Evolutionary conservation across 1,139 yeast genomes (phyloP), one percentile per base, ranked within the genome.

Genomic region (Kodamaea sp.): DNA sequence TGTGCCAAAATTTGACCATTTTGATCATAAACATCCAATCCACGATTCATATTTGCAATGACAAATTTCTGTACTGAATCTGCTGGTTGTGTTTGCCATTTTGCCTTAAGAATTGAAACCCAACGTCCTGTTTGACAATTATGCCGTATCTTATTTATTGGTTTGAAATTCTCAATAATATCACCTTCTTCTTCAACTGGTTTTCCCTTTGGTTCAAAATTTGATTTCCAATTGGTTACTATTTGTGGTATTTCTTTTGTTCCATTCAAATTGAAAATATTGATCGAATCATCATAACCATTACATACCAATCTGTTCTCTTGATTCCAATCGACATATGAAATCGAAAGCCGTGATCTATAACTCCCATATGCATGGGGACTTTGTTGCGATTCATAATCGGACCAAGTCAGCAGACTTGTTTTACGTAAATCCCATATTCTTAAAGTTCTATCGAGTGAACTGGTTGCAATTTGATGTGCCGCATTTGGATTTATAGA

Each of bases 101-200:
- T 75, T 0, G 96, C 80, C 53, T 89, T 88, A 40, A 92, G 67
- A 37, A 92, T 90, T 1, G 96, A 83, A 1, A 92, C 96, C 98
- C 98, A 92, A 46, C 96, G 68, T 0, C 98, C 97, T 0, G 96
- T 84, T 59, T 90, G 96, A 63, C 97, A 92, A 53, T 90, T 90
- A 58, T 92, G 97, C 44, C 76, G 78, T 37, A 92, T 70, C 8
- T 78, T 78, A 24, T 77, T 73, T 28, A 73, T 57, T 0, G 96
- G 94, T 8, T 52, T 55, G 25, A 88, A 53, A 40, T 61, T 64
- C 8, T 53, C 48, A 0, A 67, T 64, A 8, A 61, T 47, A n/a
- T 40, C 46, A 8, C 49, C 50, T 1, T 46, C 52, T 41, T 57
- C 65, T 44, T 40, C 51, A 46, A 35, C 54, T 41, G 36, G 10